A percentile compares a stretch with the other conserved stretches of the same genome.
These are phyloP conservation scores for Hyphodiscus sp. DNA, from an alignment of 2,329 filamentous ascomycete species.

Conservation along the genomic window DNA sequence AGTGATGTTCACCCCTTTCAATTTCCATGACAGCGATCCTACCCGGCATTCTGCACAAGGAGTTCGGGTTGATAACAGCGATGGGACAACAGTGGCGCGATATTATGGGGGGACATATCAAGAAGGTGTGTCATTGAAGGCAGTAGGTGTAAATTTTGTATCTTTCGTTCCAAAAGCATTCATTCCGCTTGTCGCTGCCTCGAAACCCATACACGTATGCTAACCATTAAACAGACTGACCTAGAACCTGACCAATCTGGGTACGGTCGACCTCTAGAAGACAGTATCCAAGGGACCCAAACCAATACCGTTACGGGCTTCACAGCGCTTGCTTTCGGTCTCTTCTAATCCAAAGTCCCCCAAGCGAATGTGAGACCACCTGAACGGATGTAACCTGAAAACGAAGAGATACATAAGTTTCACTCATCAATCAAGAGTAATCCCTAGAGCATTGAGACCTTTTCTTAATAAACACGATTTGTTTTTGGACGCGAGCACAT, in stretches of 20 bases:
- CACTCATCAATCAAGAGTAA: too few species aligned
- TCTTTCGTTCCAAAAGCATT: neutral
- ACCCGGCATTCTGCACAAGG: neutral
- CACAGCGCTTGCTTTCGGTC: neutral
- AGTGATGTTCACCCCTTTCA: slow-evolving; percentile 1
- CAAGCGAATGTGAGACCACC: too few species aligned
- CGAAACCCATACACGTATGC: neutral
- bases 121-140: neutral
- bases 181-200: neutral
- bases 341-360: neutral
- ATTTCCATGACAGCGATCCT: slow-evolving; percentile 1
- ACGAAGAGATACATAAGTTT: too few species aligned
- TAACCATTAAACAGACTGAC: neutral
- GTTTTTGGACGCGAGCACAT: too few species aligned
- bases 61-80: neutral
- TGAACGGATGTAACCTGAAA: too few species aligned
- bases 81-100: neutral
- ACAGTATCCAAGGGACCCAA: neutral
- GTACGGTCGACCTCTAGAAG: neutral
- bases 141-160: neutral
- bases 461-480: too few species aligned
- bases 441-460: too few species aligned
- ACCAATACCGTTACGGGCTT: neutral
- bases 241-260: neutral
- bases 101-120: neutral